phyloP scores from a whole-genome alignment of 192 early-diverging fungal genomes.

The Coemansia sp. region DNA sequence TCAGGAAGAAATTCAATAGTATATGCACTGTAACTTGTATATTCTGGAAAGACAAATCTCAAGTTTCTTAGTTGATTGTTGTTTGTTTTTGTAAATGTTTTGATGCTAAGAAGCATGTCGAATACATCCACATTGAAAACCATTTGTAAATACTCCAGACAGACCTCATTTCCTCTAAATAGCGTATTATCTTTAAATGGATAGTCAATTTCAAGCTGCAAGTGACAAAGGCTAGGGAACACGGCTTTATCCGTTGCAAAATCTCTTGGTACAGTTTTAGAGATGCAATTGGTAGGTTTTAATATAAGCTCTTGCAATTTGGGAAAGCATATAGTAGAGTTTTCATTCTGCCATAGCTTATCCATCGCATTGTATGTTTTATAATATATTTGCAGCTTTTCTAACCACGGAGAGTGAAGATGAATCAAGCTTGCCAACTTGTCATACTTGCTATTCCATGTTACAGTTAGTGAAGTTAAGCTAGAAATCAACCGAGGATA shows the following conservation, averaged over 20 bases:
- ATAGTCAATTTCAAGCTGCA: neutral
- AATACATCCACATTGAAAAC: constrained; percentile 2
- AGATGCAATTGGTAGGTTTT: neutral
- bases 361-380: neutral
- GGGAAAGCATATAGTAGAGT: neutral
- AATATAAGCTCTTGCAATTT: neutral
- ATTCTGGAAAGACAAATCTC: neutral
- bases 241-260: neutral
- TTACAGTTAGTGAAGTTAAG: neutral
- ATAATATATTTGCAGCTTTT: neutral
- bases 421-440: neutral
- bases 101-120: neutral
- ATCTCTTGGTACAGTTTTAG: neutral
- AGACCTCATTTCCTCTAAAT: neutral
- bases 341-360: neutral
- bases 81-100: neutral
- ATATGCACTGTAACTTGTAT: neutral
- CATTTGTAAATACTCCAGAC: constrained; percentile 7
- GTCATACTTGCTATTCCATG: neutral
- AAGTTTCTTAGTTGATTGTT: neutral
- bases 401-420: neutral
- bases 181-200: constrained; percentile 1
- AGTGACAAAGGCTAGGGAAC: neutral
- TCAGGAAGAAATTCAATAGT: neutral
- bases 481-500: neutral